Conservation (phyloP, 202 grass and related monocot species). For the Carex arenaria region DNA sequence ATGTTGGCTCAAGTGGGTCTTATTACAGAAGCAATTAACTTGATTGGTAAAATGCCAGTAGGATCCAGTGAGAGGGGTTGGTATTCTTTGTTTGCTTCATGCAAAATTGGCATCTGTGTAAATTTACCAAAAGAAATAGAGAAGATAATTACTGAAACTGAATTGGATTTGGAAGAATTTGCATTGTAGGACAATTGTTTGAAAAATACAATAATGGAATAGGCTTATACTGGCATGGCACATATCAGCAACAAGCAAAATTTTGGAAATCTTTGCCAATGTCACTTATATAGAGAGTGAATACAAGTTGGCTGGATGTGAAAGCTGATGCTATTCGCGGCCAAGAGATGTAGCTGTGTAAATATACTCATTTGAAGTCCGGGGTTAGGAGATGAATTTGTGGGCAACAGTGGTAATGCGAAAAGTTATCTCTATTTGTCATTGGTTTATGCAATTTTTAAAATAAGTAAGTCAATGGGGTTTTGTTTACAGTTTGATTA, state of each 20-base stretch:
- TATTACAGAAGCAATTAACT: conserved; percentile 40
- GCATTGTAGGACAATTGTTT: background rate
- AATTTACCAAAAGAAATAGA: conserved; percentile 14
- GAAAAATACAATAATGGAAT: background rate
- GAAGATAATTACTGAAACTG: background rate
- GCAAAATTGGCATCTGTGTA: conserved; percentile 1
- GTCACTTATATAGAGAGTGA: background rate
- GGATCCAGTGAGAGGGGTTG: conserved; percentile 29
- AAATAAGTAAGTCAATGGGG: background rate
- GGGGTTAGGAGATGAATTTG: background rate
- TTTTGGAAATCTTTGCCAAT: background rate
- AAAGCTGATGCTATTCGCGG: background rate
- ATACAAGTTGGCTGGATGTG: background rate
- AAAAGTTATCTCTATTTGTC: background rate
- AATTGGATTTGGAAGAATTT: background rate
- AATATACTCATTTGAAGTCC: conserved; percentile 5
- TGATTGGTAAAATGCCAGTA: conserved; percentile 33
- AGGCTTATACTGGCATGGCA: background rate
- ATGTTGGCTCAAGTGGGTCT: conserved; percentile 38
- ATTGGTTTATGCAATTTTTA: background rate
- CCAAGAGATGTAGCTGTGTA: conserved; percentile 4
- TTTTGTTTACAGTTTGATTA: background rate
- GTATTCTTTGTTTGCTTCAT: conserved; percentile 42
- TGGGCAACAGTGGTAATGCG: background rate
- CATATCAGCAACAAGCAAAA: background rate